Percentiles rank a stretch among this genome's conserved stretches.
These are phyloP conservation scores for Phoenix dactylifera DNA, from an alignment of 176 grass and related monocot species.

Conservation along the genomic window DNA sequence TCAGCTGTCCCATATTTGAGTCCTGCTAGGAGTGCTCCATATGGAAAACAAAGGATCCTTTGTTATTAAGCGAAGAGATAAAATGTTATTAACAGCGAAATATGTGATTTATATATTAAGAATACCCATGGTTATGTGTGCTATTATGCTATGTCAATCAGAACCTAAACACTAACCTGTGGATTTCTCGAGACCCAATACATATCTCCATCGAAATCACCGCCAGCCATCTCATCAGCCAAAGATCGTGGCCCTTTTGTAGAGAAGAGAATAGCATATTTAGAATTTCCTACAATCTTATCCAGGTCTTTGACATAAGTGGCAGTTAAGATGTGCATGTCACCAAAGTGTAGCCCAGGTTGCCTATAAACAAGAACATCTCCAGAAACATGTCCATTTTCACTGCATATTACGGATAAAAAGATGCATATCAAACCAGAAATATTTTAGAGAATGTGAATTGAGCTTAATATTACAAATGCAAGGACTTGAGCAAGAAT, in stretches of 20 bases:
- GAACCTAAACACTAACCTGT: constrained; percentile 22
- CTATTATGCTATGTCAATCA: too few relatives aligned
- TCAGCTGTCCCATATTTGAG: too few relatives aligned
- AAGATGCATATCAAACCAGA: too few relatives aligned
- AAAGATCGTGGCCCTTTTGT: constrained; percentile 45
- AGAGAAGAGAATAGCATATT: constrained; percentile 66
- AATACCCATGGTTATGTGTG: too few relatives aligned
- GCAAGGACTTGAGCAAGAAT: too few relatives aligned
- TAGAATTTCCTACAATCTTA: constrained; percentile 38
- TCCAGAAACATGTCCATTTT: constrained; percentile 49
- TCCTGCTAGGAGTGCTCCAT: too few relatives aligned
- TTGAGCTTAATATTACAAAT: too few relatives aligned
- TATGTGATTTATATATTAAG: too few relatives aligned
- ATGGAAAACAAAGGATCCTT: too few relatives aligned
- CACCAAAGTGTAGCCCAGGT: constrained; percentile 67
- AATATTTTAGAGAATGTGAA: too few relatives aligned
- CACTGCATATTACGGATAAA: constrained; percentile 19
- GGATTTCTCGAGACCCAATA: constrained; percentile 65
- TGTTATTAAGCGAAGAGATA: too few relatives aligned
- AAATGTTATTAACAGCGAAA: too few relatives aligned
- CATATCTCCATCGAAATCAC: constrained; percentile 67
- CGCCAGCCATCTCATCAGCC: constrained; percentile 72
- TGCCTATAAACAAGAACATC: constrained; percentile 65
- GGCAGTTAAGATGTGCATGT: constrained; percentile 50
- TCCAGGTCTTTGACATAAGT: constrained; percentile 36